phyloP scores from a whole-genome alignment of 176 grass and related monocot genomes.

The Carex myosuroides region DNA sequence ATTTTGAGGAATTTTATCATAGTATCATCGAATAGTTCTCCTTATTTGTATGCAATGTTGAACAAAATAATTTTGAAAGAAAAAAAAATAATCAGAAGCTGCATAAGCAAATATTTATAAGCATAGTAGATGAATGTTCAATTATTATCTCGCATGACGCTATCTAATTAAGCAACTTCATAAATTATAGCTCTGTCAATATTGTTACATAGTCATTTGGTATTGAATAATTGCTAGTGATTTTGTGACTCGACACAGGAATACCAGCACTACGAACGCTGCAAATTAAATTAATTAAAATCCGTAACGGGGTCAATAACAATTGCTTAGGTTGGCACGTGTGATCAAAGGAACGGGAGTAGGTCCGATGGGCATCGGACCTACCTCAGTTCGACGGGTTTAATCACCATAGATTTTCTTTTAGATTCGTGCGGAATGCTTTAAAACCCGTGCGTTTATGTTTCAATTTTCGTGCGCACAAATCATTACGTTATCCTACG shows the following conservation, averaged over 20 bases:
- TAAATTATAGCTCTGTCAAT: neutral
- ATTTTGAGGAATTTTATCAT: too few relatives aligned
- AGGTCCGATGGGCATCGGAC: too few relatives aligned
- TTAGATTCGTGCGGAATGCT: too few relatives aligned
- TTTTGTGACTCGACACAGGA: neutral
- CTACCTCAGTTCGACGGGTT: too few relatives aligned
- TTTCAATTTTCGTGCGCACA: too few relatives aligned
- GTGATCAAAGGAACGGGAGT: too few relatives aligned
- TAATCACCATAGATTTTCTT: too few relatives aligned
- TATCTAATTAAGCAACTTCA: neutral
- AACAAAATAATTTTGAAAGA: neutral
- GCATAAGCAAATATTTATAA: neutral
- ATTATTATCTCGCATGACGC: neutral
- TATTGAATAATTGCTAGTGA: neutral
- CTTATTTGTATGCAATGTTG: too few relatives aligned
- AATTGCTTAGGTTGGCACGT: neutral
- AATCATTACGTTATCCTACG: too few relatives aligned
- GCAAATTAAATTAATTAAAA: neutral
- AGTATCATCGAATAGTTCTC: neutral
- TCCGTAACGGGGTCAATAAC: neutral
- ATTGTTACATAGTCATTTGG: neutral
- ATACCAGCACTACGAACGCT: neutral
- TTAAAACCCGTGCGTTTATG: too few relatives aligned
- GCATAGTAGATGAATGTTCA: neutral
- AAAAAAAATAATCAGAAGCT: neutral